Base-by-base conservation (phyloP, 177 flowering plant genomes). In the Vitis hybrid region DNA sequence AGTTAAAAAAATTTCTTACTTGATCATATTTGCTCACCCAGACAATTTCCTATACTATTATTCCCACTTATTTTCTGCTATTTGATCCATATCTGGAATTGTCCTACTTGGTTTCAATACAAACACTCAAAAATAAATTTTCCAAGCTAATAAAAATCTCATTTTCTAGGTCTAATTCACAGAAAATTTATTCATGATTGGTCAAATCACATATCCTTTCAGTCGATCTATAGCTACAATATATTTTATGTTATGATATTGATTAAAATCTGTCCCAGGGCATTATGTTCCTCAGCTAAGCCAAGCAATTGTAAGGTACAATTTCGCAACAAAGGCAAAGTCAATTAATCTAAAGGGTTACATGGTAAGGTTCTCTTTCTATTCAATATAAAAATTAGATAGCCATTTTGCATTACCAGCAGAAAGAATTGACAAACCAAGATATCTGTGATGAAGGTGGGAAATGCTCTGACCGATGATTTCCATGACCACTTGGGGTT, bases 241-340 rank as follows among this genome's bases (percentile, higher is more conserved):
- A 18, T 51, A 26, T 26, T 26, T 26, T 26, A 0, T 26, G 30
- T 26, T 3, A 26, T 26, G 30, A 26, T 50, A 61, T 57, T 65
- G 14, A 26, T 32, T 45, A 2, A 58, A 26, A 57, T 18, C 4
- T 58, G 17, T 72, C 68, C 3, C 84, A 95, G 99, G 99, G 40
- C 99, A 95, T 79, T 93, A 95, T 80, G 92, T 91, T 79, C 99
- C 99, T 71, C 99, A 95, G 81, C 81, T 95, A 58, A 93, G 96
- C 71, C 90, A 91, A 78, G 93, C 91, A 54, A 88, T 93, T 67
- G 90, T 89, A 67, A 77, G 74, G 74, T 60, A 87, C 82, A 84
- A 89, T 74, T 55, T 12, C 10, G 79, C 52, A 6, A 60, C 71
- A 7, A 65, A 62, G 51, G 83, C 80, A 26, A 77, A 73, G 26